Evolutionary conservation across 148 eudicot genomes (phyloP).

Genomic region (Polygonum maritimum): DNA sequence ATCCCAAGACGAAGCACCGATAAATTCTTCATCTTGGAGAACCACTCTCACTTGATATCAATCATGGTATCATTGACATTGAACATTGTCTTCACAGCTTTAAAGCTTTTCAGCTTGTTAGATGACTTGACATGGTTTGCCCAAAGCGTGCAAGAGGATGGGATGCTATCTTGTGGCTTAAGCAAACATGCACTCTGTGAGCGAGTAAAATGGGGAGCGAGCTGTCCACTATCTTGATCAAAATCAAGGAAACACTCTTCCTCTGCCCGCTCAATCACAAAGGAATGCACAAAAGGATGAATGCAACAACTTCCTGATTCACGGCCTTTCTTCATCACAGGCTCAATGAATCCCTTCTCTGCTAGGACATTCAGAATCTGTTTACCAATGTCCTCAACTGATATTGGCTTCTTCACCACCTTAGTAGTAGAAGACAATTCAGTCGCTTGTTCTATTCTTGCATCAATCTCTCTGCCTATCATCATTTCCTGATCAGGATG

Average conservation of each 20-base stretch:
- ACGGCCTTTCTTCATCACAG: background rate
- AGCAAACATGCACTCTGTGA: background rate
- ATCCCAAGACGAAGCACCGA: constrained; percentile 37
- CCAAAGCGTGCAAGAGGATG: background rate
- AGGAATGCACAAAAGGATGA: background rate
- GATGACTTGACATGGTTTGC: background rate
- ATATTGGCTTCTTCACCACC: background rate
- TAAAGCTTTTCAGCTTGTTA: background rate
- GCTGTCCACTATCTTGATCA: background rate
- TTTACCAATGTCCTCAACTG: background rate
- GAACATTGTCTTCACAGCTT: constrained; percentile 7
- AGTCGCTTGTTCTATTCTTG: too few species aligned
- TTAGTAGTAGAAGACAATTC: too few species aligned
- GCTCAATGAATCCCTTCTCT: background rate
- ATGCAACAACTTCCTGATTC: background rate
- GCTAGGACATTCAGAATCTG: background rate
- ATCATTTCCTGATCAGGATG: too few species aligned
- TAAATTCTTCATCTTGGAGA: constrained; percentile 26
- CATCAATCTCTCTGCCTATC: background rate
- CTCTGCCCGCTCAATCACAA: background rate
- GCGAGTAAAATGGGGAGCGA: background rate
- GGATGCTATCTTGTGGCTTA: background rate
- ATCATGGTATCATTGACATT: constrained; percentile 24
- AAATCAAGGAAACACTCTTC: background rate
- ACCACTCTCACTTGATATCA: constrained; percentile 20